Conservation (phyloP, 2,329 filamentous ascomycete species). For the Fusarium staphyleae region DNA sequence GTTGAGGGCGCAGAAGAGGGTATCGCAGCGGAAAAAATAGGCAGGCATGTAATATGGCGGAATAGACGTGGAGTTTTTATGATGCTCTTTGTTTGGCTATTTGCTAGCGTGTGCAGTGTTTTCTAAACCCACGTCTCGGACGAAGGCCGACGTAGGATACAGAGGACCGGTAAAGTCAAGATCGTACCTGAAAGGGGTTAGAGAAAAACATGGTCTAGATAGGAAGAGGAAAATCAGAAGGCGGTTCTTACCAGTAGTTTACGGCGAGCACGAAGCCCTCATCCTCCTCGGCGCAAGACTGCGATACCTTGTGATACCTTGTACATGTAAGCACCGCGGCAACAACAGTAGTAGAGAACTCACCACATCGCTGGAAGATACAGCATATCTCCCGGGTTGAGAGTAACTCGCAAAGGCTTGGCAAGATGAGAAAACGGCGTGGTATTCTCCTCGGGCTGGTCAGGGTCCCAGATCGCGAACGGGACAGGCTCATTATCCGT, state of each 20-base stretch:
- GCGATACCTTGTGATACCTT: slow-evolving; percentile 81
- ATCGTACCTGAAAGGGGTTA: slow-evolving; percentile 68
- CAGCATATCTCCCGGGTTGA: slow-evolving; percentile 78
- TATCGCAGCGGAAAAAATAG: slow-evolving; percentile 67
- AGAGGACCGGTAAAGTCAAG: slow-evolving; percentile 77
- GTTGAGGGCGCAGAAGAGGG: slow-evolving; percentile 82
- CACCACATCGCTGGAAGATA: slow-evolving; percentile 84
- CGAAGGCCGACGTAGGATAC: slow-evolving; percentile 67
- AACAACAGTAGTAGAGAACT: slow-evolving; percentile 30
- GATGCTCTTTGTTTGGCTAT: slow-evolving; percentile 15
- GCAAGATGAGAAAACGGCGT: slow-evolving; percentile 68
- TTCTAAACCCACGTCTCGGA: slow-evolving; percentile 48
- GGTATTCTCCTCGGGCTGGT: slow-evolving; percentile 55
- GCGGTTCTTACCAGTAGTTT: slow-evolving; percentile 74
- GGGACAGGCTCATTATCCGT: slow-evolving; percentile 57
- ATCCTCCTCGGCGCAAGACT: slow-evolving; percentile 70
- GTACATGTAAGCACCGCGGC: background rate
- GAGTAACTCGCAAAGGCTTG: slow-evolving; percentile 68
- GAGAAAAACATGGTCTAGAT: background rate
- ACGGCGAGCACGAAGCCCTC: slow-evolving; percentile 80
- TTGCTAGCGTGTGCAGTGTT: slow-evolving; percentile 17
- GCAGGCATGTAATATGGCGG: background rate
- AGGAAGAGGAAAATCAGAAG: background rate
- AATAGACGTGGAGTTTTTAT: slow-evolving; percentile 24
- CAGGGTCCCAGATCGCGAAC: slow-evolving; percentile 79